Evolutionary conservation across 176 grass and related monocot genomes (phyloP), one percentile per base, ranked within the genome.

Genomic region (Microstegium vimineum): DNA sequence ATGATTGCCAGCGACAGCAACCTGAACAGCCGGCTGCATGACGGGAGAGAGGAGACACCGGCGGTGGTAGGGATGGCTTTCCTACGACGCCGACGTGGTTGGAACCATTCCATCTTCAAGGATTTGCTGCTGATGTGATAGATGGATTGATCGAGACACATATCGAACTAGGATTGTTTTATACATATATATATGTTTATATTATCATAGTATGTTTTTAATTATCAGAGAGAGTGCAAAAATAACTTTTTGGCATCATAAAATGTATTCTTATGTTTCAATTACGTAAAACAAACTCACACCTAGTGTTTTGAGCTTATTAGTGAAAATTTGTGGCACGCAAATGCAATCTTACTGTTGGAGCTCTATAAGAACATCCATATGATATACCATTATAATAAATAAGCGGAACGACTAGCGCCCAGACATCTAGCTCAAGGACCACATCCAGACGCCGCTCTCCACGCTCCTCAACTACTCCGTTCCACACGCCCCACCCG

Each of bases 121-220:
- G 73, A 83, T 82, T 71, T 72, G 73, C 5, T 20, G 77, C 2
- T 74, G 60, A 74, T 81, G 77, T 80, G 59, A 74, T 80, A 57
- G 74, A 61, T 71, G 10, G n/a, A 59, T 59, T 59, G 52, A 57
- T 23, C 1, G 8, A 57, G 20, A 57, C 52, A 56, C n/a, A 57
- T 10, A 57, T 57, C 1, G 22, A 57, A n/a, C 52, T n/a, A 56
- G 52, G 20, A n/a, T n/a, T 56, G 51, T n/a, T n/a, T n/a, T 56
- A 56, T 56, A n/a, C 51, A 10, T n/a, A 56, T 56, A 2, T 54
- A 9, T 52, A 2, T 54, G n/a, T 54, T n/a, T 54, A 22, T 52
- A 47, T 4, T 18, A 17, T 49, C 46, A 46, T 4, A 42, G 18
- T 8, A 17, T 47, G n/a, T 54, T 54, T 22, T 54, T 9, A 22